phyloP scores from a whole-genome alignment of 352 stramenopile genomes.

The Nothophytophthora sp. region DNA sequence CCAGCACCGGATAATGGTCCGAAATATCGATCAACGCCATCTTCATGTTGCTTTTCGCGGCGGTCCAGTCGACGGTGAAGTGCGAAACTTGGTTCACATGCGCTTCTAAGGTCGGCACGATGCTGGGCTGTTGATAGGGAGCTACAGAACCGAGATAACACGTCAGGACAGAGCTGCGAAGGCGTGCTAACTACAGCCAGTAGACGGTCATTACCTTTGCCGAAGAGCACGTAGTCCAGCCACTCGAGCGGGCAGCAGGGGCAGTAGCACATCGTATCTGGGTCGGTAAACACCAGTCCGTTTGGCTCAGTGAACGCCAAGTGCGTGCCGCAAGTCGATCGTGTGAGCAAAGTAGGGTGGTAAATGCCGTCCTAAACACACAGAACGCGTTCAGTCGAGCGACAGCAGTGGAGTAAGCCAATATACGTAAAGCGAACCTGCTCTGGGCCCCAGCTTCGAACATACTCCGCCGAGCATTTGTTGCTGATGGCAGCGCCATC shows the following conservation, averaged over 20 bases:
- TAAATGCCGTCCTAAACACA: conserved; percentile 50
- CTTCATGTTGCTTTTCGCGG: conserved; percentile 44
- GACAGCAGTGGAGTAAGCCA: neutral
- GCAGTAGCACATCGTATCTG: conserved; percentile 71
- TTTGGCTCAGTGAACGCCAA: conserved; percentile 10
- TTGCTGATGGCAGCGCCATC: conserved; percentile 76
- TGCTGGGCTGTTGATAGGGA: conserved; percentile 73
- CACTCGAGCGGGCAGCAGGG: conserved; percentile 80
- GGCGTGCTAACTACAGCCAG: too few species aligned
- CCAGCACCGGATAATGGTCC: conserved; percentile 79
- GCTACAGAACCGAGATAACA: conserved; percentile 16
- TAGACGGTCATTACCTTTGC: too few species aligned
- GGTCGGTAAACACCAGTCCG: conserved; percentile 36
- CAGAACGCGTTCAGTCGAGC: neutral
- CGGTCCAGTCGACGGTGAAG: conserved; percentile 73
- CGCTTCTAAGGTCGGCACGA: conserved; percentile 52
- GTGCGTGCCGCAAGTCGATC: conserved; percentile 48
- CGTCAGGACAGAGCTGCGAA: neutral
- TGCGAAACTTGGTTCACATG: conserved; percentile 50
- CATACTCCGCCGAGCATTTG: conserved; percentile 70
- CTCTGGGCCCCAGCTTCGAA: conserved; percentile 65
- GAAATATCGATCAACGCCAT: conserved; percentile 72
- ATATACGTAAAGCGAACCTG: conserved; percentile 27
- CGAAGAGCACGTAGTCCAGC: conserved; percentile 85
- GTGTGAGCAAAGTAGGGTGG: conserved; percentile 48